These are phyloP conservation scores for Panaeolus cyanescens DNA, from an alignment of 768 basidiomycete species.

Conservation along the genomic window DNA sequence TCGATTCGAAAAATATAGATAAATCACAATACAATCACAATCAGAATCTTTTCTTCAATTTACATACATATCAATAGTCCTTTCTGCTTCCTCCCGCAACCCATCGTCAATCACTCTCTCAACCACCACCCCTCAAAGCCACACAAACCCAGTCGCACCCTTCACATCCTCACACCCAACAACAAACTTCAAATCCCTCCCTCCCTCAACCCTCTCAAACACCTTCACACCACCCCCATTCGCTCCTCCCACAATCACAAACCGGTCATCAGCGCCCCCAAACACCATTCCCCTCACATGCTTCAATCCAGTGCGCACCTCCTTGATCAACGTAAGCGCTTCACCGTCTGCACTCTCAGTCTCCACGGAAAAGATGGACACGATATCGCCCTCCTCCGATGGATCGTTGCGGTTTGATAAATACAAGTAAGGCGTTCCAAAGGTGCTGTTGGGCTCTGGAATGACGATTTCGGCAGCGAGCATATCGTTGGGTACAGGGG, in stretches of 20 bases:
- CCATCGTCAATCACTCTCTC: not conserved
- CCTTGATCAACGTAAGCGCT: slow-evolving; percentile 51
- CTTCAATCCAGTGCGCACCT: slow-evolving; percentile 68
- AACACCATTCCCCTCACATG: slow-evolving; percentile 73
- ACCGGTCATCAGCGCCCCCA: slow-evolving; percentile 61
- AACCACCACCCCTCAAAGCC: slow-evolving; percentile 26
- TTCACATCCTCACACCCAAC: slow-evolving; percentile 45
- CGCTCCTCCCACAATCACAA: slow-evolving; percentile 65
- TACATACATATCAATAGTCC: too few species aligned
- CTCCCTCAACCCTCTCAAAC: slow-evolving; percentile 65
- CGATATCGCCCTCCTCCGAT: slow-evolving; percentile 66
- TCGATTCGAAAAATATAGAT: too few species aligned
- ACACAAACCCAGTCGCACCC: slow-evolving; percentile 59
- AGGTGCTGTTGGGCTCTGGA: slow-evolving; percentile 51
- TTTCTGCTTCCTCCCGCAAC: too few species aligned
- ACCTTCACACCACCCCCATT: slow-evolving; percentile 69
- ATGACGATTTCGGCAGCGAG: slow-evolving; percentile 72
- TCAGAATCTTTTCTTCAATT: too few species aligned
- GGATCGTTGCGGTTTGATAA: slow-evolving; percentile 78
- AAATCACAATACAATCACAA: too few species aligned
- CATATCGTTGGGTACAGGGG: slow-evolving; percentile 49
- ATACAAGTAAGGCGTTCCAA: slow-evolving; percentile 64
- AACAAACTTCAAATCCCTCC: slow-evolving; percentile 54
- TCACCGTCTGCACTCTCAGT: slow-evolving; percentile 27
- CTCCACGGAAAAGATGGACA: slow-evolving; percentile 66